A percentile compares a stretch with the other conserved stretches of the same genome.
Evolutionary conservation across 495 filamentous ascomycete genomes (phyloP).

Genomic region (Hypoxylon lienhwacheense): DNA sequence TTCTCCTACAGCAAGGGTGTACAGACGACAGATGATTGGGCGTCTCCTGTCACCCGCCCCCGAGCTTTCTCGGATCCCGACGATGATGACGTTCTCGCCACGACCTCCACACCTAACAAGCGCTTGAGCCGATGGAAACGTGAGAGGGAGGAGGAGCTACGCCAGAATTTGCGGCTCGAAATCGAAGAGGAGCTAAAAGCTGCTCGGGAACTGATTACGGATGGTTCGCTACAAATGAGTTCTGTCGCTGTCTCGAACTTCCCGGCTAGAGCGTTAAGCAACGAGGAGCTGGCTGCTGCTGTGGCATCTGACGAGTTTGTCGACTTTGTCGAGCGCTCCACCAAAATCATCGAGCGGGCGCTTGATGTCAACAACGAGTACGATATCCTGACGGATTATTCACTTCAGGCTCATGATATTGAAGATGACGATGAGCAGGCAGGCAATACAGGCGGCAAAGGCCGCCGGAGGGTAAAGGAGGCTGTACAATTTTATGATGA

Average conservation of each 20-base stretch:
- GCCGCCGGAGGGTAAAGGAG: slow-evolving; percentile 79
- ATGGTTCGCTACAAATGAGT: slow-evolving; percentile 51
- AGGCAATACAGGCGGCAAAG: slow-evolving; percentile 68
- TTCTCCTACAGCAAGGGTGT: slow-evolving; percentile 95
- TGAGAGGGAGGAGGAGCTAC: slow-evolving; percentile 84
- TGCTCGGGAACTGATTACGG: slow-evolving; percentile 58
- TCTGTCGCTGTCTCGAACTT: slow-evolving; percentile 57
- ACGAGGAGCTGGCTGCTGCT: slow-evolving; percentile 87
- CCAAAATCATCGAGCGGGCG: slow-evolving; percentile 95
- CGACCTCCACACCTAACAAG: slow-evolving; percentile 59
- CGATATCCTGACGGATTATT: slow-evolving; percentile 94
- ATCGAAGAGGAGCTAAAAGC: slow-evolving; percentile 89
- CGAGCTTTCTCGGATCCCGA: slow-evolving; percentile 59
- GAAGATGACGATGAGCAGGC: slow-evolving; percentile 85
- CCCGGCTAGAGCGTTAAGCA: slow-evolving; percentile 76
- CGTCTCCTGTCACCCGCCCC: slow-evolving; percentile 52
- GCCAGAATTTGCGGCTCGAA: slow-evolving; percentile 80
- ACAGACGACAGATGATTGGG: slow-evolving; percentile 73
- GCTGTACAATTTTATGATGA: slow-evolving; percentile 92
- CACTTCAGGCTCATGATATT: slow-evolving; percentile 69
- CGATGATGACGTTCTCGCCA: slow-evolving; percentile 47
- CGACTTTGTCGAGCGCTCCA: slow-evolving; percentile 92
- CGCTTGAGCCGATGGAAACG: slow-evolving; percentile 72
- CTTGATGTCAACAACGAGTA: slow-evolving; percentile 77
- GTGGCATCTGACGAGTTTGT: slow-evolving; percentile 91